These are phyloP conservation scores for Suhomyces sp. DNA, from an alignment of 805 yeast genomes.

Conservation along the genomic window DNA sequence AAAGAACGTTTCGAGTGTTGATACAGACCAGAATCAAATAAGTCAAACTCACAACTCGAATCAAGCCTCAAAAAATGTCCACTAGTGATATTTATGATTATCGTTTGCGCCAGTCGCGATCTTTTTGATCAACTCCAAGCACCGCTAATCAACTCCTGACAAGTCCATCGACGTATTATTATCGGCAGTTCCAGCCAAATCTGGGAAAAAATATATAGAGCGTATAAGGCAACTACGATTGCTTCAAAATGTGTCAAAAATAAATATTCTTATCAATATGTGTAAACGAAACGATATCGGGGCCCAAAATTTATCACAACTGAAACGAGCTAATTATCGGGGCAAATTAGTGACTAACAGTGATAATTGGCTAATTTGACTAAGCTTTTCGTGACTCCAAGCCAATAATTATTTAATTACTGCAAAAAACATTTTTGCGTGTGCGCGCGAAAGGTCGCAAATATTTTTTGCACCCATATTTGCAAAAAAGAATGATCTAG, in stretches of 20 bases:
- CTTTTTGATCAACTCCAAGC: neutral
- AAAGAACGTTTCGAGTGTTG: too few relatives aligned
- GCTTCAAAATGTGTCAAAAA: conserved; percentile 2
- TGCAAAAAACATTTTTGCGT: neutral
- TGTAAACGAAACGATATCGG: too few relatives aligned
- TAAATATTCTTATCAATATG: neutral
- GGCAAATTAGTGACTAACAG: too few relatives aligned
- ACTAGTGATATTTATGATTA: neutral
- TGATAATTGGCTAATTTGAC: too few relatives aligned
- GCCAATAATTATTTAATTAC: neutral
- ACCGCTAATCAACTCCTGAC: neutral
- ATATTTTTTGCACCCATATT: conserved; percentile 33
- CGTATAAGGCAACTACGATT: conserved; percentile 1
- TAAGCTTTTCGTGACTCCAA: too few relatives aligned
- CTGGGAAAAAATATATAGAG: neutral
- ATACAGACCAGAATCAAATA: neutral
- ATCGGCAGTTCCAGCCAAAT: neutral
- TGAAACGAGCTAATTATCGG: too few relatives aligned
- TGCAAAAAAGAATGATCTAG: conserved; percentile 27
- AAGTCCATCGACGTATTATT: neutral
- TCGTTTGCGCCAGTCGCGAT: neutral
- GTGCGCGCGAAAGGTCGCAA: conserved; percentile 18
- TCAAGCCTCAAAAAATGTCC: neutral
- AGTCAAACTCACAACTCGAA: neutral
- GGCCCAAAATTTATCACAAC: too few relatives aligned